Evolutionary conservation across 139 green algal species (phyloP).

Genomic region (Haematococcus lacustris): DNA sequence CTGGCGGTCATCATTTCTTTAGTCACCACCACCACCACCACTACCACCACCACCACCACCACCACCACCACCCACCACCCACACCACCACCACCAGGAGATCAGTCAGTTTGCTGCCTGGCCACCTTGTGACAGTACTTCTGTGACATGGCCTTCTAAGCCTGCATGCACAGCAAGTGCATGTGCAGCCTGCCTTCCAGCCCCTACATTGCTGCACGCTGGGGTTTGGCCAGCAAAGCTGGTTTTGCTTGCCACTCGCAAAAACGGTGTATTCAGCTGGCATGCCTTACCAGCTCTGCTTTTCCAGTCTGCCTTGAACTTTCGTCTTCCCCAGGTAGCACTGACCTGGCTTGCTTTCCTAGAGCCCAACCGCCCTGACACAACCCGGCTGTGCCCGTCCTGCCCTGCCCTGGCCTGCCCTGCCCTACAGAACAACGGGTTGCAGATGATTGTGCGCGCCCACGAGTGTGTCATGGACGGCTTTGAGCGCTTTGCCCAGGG

Average conservation of each 20-base stretch:
- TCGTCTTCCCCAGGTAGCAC: background rate
- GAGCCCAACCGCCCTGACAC: background rate
- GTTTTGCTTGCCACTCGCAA: background rate
- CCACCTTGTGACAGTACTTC: too few species aligned
- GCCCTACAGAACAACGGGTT: slow-evolving; percentile 81
- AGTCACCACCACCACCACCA: too few species aligned
- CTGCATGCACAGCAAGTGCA: background rate
- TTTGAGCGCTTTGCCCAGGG: slow-evolving; percentile 98
- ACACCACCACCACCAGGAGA: too few species aligned
- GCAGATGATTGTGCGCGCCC: slow-evolving; percentile 97
- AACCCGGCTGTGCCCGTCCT: background rate
- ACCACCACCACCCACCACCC: too few species aligned
- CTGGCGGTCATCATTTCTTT: too few species aligned
- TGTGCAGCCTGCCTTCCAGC: background rate
- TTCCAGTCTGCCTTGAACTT: background rate
- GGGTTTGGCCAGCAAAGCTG: background rate
- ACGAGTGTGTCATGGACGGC: slow-evolving; percentile 99
- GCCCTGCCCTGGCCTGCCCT: too few species aligned
- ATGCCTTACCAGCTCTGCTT: background rate
- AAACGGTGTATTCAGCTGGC: background rate
- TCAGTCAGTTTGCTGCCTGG: too few species aligned
- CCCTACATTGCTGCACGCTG: too few species aligned
- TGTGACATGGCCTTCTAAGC: too few species aligned
- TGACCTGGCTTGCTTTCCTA: background rate
- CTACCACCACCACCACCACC: too few species aligned